Conservation (phyloP, 208 protist species). For the Borovskyia barvae region DNA sequence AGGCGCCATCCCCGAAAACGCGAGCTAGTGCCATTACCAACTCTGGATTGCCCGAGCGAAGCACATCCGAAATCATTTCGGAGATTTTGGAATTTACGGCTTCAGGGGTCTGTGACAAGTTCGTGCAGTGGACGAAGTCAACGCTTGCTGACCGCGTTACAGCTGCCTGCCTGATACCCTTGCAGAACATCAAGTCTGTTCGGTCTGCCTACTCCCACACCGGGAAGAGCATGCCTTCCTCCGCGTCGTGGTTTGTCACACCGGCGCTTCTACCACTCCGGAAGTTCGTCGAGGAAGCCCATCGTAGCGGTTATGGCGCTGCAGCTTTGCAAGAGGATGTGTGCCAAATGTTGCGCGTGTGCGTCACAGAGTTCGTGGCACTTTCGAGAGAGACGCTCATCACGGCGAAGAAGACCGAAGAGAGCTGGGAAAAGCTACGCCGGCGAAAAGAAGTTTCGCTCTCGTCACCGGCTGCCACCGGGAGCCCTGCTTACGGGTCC, state of each 20-base stretch:
- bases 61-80: conserved; percentile 9
- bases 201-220: conserved; percentile 74
- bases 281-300: conserved; percentile 26
- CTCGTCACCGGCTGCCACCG: conserved; percentile 30
- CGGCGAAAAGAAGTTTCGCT: conserved; percentile 48
- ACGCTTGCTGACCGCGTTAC: conserved; percentile 33
- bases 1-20: neutral
- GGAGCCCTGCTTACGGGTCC: conserved; percentile 68
- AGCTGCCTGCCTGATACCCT: conserved; percentile 29
- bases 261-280: conserved; percentile 55
- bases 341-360: conserved; percentile 15
- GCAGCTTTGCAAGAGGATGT: conserved; percentile 19
- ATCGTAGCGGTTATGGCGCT: conserved; percentile 12
- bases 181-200: conserved; percentile 79
- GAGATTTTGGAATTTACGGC: conserved; percentile 21
- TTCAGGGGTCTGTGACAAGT: conserved; percentile 22
- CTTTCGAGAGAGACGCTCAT: conserved; percentile 75
- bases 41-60: conserved; percentile 4
- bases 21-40: too few species aligned
- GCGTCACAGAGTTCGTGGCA: conserved; percentile 40
- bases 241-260: conserved; percentile 71
- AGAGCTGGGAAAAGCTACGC: conserved; percentile 88
- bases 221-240: conserved; percentile 58
- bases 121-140: conserved; percentile 15
- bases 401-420: conserved; percentile 82